Evolutionary conservation across 2,329 filamentous ascomycete species (phyloP), one percentile per base, ranked within the genome.

Genomic region (Purpureocillium takamizusanense): DNA sequence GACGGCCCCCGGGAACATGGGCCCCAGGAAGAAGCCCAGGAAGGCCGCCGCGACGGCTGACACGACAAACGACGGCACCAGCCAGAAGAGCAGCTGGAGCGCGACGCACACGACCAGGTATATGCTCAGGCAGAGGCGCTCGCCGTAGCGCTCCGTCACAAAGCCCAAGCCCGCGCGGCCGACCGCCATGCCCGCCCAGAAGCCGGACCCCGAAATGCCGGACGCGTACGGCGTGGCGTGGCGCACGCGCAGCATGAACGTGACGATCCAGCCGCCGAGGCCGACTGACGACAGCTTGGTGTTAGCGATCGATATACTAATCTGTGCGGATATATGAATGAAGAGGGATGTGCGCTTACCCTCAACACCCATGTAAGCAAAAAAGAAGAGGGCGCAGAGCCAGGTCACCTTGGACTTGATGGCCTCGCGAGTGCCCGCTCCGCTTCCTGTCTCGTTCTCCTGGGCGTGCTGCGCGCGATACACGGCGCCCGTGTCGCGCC

Each of bases 181-280:
- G 0, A 82, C 57, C 0, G 83, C 85, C 50, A 87, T 74, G 1
- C 84, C 84, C n/a, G 83, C 72, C 84, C 84, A 89, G 59, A 86
- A 89, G 0, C 83, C 84, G 0, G 83, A 84, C 0, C 75, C 78
- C 0, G 76, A 78, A 59, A 86, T 80, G 18, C 83, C 83, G n/a
- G 78, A 78, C 0, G 76, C 74, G 48, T 86, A 86, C 0, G 74
- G 60, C 2, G 62, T 69, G 1, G 77, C 83, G 6, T 79, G 61
- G 12, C 85, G 73, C 9, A 86, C 78, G 11, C 74, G 72, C 6
- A 86, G 75, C 82, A 89, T 88, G 55, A 89, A 88, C 0, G 78
- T 80, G 27, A 86, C 80, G 27, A 89, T 78, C 85, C 85, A 90
- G 4, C 85, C 85, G 16, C 83, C 82, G 1, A 87, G 68, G 0